Evolutionary conservation across 805 yeast species (phyloP).

Genomic region (Yarrowia sp.): DNA sequence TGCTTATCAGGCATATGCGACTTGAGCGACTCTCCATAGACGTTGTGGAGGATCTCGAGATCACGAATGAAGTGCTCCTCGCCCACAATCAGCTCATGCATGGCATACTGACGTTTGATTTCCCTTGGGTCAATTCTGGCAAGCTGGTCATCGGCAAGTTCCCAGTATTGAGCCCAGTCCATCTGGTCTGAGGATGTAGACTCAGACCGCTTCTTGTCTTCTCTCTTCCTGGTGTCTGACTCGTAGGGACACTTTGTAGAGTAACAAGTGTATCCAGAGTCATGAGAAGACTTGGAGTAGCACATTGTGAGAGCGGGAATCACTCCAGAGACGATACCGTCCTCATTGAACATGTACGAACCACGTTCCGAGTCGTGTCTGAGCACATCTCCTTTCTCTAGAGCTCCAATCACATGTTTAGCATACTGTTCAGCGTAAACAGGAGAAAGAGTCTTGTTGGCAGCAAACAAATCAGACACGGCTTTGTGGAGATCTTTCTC

Average conservation of each 20-base stretch:
- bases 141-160: constrained; percentile 31
- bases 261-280: constrained; percentile 13
- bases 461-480: constrained; percentile 5
- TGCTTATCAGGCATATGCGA: constrained; percentile 47
- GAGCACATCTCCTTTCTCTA: not conserved
- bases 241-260: constrained; percentile 12
- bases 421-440: constrained; percentile 22
- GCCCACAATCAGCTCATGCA: constrained; percentile 69
- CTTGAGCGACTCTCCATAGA: constrained; percentile 49
- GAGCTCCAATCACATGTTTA: constrained; percentile 11
- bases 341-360: constrained; percentile 18
- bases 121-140: constrained; percentile 39
- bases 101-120: constrained; percentile 66
- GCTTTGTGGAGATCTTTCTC: constrained; percentile 5
- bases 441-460: constrained; percentile 1
- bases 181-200: not conserved
- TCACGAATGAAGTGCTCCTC: constrained; percentile 70
- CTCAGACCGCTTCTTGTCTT: not conserved
- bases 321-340: constrained; percentile 10
- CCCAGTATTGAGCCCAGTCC: constrained; percentile 38
- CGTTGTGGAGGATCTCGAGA: constrained; percentile 61
- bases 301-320: constrained; percentile 3
- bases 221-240: not conserved
- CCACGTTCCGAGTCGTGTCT: constrained; percentile 6
- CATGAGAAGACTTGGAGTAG: constrained; percentile 1